phyloP scores from a whole-genome alignment of 768 basidiomycete species.

The Phanerochaete sordida region DNA sequence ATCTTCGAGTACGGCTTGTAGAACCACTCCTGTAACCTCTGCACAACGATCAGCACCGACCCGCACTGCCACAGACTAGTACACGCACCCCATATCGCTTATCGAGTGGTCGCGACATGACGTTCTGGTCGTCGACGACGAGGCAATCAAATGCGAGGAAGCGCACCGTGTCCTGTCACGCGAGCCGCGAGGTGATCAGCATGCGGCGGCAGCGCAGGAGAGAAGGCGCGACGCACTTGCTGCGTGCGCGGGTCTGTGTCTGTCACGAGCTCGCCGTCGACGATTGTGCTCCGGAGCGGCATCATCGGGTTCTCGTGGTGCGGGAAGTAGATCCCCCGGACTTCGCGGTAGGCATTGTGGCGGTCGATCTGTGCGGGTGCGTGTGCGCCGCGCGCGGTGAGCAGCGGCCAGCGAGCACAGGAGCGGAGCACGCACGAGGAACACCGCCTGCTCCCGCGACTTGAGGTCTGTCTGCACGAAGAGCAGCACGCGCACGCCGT shows the following conservation, averaged over 20 bases:
- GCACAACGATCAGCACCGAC: slow-evolving; percentile 4
- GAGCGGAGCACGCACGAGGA: slow-evolving; percentile 50
- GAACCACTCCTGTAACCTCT: slow-evolving; percentile 83
- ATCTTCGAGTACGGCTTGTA: slow-evolving; percentile 75
- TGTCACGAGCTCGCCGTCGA: slow-evolving; percentile 93
- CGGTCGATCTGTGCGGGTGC: slow-evolving; percentile 99
- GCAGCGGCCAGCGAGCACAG: background rate
- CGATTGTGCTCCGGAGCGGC: slow-evolving; percentile 73
- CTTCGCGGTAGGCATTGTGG: slow-evolving; percentile 78
- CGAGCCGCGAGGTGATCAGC: background rate
- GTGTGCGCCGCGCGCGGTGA: too few relatives aligned
- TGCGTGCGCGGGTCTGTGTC: slow-evolving; percentile 80
- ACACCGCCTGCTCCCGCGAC: slow-evolving; percentile 56
- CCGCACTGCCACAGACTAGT: slow-evolving; percentile 2
- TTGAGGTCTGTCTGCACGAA: slow-evolving; percentile 61
- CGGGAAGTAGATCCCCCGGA: slow-evolving; percentile 83
- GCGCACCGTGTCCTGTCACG: slow-evolving; percentile 70
- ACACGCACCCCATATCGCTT: slow-evolving; percentile 85
- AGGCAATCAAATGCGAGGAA: slow-evolving; percentile 92
- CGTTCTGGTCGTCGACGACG: slow-evolving; percentile 79
- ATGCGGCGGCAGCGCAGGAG: background rate
- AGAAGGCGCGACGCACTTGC: slow-evolving; percentile 41
- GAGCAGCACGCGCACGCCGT: slow-evolving; percentile 88
- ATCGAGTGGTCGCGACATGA: slow-evolving; percentile 80
- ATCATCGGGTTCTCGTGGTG: slow-evolving; percentile 70